phyloP scores from a whole-genome alignment of 176 grass and related monocot species.

The Triticum monococcum region DNA sequence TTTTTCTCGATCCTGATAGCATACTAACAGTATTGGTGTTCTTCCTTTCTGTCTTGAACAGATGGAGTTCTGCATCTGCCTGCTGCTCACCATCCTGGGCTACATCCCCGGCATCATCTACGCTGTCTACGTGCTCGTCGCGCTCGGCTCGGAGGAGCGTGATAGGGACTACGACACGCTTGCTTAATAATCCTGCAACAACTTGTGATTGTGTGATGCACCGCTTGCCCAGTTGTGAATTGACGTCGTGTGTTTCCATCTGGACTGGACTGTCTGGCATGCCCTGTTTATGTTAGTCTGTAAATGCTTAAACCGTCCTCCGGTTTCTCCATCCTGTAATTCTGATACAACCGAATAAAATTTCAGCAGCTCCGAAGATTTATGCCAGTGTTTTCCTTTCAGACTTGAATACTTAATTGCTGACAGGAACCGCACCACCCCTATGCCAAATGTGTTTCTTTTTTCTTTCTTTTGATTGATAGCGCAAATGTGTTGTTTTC shows the following conservation, averaged over 20 bases:
- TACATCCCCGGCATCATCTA: conserved; percentile 77
- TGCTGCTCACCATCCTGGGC: conserved; percentile 69
- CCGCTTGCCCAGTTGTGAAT: background rate
- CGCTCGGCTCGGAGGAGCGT: conserved; percentile 11
- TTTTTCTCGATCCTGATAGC: background rate
- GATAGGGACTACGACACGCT: conserved; percentile 48
- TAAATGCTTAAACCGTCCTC: background rate
- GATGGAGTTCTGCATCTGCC: conserved; percentile 68
- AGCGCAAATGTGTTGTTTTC: too few relatives aligned
- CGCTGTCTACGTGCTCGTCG: conserved; percentile 53
- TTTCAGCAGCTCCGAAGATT: background rate
- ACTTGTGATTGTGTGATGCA: background rate
- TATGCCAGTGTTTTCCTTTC: too few relatives aligned
- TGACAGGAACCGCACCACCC: too few relatives aligned
- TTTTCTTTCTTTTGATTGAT: too few relatives aligned
- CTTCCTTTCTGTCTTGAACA: conserved; percentile 20
- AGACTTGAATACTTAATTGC: too few relatives aligned
- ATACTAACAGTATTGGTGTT: background rate
- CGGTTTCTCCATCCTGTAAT: conserved; percentile 23
- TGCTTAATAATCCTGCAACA: conserved; percentile 15
- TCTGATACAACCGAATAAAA: conserved; percentile 17
- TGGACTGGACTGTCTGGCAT: background rate
- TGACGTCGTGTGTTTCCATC: background rate
- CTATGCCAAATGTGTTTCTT: too few relatives aligned
- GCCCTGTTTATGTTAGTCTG: background rate